A percentile compares a stretch with the other conserved stretches of the same genome.
phyloP scores from a whole-genome alignment of 768 basidiomycete genomes.

The Russula abietina region DNA sequence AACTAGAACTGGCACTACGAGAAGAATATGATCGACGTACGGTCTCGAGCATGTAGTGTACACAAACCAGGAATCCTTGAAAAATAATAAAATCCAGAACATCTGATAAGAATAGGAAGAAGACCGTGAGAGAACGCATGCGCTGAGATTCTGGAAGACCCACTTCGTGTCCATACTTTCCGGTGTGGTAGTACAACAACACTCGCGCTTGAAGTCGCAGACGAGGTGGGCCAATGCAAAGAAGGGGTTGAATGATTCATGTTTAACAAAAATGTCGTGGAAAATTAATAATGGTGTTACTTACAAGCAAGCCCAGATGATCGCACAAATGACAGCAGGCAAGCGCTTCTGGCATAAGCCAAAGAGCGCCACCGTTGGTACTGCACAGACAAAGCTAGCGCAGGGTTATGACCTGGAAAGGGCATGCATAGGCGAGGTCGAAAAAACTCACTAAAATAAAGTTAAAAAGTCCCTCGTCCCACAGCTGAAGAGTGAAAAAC shows the following conservation, averaged over 20 bases:
- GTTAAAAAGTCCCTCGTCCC: conserved; percentile 37
- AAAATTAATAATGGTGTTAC: background rate
- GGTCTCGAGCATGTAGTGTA: conserved; percentile 43
- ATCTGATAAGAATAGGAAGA: conserved; percentile 32
- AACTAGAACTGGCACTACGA: background rate
- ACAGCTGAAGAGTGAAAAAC: conserved; percentile 37
- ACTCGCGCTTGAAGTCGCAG: conserved; percentile 33
- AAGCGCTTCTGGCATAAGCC: conserved; percentile 61
- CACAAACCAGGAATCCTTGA: conserved; percentile 73
- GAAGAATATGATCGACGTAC: conserved; percentile 28
- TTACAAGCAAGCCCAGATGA: conserved; percentile 41
- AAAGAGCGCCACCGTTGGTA: conserved; percentile 65
- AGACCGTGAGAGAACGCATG: conserved; percentile 12
- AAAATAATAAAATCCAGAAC: conserved; percentile 72
- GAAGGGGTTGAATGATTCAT: conserved; percentile 37
- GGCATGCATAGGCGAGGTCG: conserved; percentile 17
- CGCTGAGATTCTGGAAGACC: conserved; percentile 20
- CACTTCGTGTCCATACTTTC: conserved; percentile 36
- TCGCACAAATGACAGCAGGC: conserved; percentile 55
- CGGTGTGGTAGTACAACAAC: conserved; percentile 37
- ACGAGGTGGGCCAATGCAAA: conserved; percentile 20
- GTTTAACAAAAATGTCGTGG: background rate
- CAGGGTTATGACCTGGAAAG: background rate
- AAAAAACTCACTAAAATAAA: conserved; percentile 33
- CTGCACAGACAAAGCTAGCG: conserved; percentile 32